phyloP scores from a whole-genome alignment of 192 early-diverging fungal genomes.

The Podila epigama region DNA sequence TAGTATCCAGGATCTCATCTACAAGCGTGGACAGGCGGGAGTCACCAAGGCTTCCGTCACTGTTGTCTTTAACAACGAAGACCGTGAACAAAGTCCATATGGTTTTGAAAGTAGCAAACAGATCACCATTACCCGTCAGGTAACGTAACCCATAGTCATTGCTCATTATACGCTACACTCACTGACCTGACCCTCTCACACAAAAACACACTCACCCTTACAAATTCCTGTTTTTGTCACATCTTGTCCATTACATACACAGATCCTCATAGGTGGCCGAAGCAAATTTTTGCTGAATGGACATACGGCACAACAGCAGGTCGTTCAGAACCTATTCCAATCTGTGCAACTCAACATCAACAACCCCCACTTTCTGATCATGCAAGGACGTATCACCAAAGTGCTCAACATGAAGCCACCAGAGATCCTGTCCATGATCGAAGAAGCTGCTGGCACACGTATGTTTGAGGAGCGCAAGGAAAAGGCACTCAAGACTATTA shows the following conservation, averaged over 20 bases:
- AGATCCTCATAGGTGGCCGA: conserved; percentile 86
- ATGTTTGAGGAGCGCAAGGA: conserved; percentile 99
- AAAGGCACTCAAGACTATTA: conserved; percentile 92
- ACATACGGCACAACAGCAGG: conserved; percentile 86
- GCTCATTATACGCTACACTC: neutral
- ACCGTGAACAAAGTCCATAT: conserved; percentile 83
- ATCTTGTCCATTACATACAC: neutral
- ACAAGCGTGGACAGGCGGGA: conserved; percentile 99
- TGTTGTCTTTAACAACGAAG: conserved; percentile 94
- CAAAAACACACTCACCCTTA: neutral
- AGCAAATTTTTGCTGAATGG: conserved; percentile 99
- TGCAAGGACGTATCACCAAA: conserved; percentile 99
- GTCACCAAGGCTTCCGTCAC: conserved; percentile 98
- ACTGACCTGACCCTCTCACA: neutral
- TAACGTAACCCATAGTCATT: too few species aligned
- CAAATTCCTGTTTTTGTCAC: neutral
- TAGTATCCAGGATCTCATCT: conserved; percentile 95
- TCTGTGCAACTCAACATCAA: conserved; percentile 99
- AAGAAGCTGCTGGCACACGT: conserved; percentile 98
- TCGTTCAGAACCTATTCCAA: conserved; percentile 92
- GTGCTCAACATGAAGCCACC: conserved; percentile 99
- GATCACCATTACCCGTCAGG: conserved; percentile 96
- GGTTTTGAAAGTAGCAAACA: conserved; percentile 86
- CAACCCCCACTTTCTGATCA: conserved; percentile 99
- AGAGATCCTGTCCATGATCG: conserved; percentile 97